phyloP scores from a whole-genome alignment of 345 rosid species.

The Ceriops tagal region DNA sequence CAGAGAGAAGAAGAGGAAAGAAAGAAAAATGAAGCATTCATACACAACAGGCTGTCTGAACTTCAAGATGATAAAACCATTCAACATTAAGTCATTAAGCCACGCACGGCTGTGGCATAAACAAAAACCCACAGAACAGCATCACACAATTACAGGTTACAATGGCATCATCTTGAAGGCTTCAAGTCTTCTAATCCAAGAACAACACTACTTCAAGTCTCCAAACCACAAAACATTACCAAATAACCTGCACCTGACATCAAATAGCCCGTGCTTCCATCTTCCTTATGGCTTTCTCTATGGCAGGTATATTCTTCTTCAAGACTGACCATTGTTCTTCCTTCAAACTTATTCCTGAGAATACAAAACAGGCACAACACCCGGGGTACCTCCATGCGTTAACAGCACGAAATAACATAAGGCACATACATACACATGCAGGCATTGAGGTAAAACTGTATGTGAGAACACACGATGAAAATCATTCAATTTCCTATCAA shows the following conservation, averaged over 20 bases:
- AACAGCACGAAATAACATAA: background rate
- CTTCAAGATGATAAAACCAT: background rate
- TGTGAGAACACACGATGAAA: no score
- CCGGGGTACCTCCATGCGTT: background rate
- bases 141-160: background rate
- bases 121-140: background rate
- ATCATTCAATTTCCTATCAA: no score
- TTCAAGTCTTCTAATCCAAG: background rate
- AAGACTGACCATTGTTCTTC: constrained; percentile 79
- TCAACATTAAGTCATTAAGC: background rate
- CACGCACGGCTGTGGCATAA: background rate
- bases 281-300: constrained; percentile 66
- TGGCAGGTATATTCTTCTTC: constrained; percentile 54
- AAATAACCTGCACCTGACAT: constrained; percentile 18
- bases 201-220: background rate
- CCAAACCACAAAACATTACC: background rate
- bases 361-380: background rate
- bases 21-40: constrained; percentile 19
- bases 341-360: constrained; percentile 78
- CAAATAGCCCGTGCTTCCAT: constrained; percentile 40
- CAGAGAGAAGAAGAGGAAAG: no score
- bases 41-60: constrained; percentile 53
- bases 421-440: no score
- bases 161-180: background rate
- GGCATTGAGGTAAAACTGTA: no score